phyloP scores from a whole-genome alignment of 2,329 filamentous ascomycete genomes.

The Calonectria multiphialidica region DNA sequence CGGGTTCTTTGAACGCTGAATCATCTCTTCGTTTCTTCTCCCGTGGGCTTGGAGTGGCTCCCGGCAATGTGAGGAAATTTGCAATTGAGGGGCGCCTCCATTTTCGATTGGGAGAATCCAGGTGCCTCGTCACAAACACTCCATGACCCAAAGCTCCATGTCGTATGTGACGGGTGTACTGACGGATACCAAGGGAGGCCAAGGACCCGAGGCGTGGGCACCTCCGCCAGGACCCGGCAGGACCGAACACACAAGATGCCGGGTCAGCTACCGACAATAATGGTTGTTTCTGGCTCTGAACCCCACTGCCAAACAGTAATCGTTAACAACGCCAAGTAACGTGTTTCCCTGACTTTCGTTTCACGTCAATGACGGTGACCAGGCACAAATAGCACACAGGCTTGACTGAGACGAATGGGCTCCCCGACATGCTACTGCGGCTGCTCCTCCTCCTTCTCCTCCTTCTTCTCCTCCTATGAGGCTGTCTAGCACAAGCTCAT shows the following conservation, averaged over 20 bases:
- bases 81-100: constrained; percentile 20
- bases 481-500: not conserved
- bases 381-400: not conserved
- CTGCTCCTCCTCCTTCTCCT: no score
- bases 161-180: not conserved
- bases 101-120: not conserved
- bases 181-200: not conserved
- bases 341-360: not conserved
- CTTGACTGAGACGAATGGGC: not conserved
- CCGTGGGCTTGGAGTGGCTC: constrained; percentile 6
- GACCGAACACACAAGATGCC: constrained; percentile 4
- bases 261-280: not conserved
- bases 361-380: not conserved
- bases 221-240: not conserved
- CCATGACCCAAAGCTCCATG: not conserved
- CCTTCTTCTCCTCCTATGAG: not conserved
- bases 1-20: constrained; percentile 24
- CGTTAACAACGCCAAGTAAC: not conserved
- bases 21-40: constrained; percentile 24
- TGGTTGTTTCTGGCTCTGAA: not conserved
- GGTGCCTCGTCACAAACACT: not conserved
- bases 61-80: constrained; percentile 19
- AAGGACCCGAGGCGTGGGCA: not conserved
- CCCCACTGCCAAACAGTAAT: not conserved
- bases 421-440: no score